These are phyloP conservation scores for Curvularia eragrostidis DNA, from an alignment of 2,329 filamentous ascomycete genomes.

Conservation along the genomic window DNA sequence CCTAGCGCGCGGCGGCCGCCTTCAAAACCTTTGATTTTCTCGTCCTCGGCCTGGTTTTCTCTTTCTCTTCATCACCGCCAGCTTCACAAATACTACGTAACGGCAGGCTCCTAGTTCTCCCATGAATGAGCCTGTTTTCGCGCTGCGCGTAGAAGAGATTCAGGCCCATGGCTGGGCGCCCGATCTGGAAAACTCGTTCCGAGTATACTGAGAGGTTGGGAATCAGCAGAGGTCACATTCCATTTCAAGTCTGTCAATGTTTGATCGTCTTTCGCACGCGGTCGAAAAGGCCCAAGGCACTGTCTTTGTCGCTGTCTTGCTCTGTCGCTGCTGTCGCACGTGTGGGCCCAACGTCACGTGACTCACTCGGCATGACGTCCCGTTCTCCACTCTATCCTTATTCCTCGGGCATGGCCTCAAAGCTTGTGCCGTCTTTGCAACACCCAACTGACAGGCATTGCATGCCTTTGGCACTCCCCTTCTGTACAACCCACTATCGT, in stretches of 20 bases:
- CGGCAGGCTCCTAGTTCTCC: slow-evolving; percentile 59
- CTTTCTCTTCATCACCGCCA: slow-evolving; percentile 59
- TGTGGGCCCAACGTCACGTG: neutral
- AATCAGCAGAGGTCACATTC: slow-evolving; percentile 76
- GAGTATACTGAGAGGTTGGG: slow-evolving; percentile 69
- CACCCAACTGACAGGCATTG: neutral
- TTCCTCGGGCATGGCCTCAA: neutral
- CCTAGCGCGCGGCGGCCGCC: slow-evolving; percentile 28
- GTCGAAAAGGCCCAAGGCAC: too few species aligned
- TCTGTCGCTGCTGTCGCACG: neutral
- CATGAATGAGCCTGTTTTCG: slow-evolving; percentile 68
- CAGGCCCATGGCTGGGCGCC: slow-evolving; percentile 74
- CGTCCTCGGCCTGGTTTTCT: slow-evolving; percentile 42
- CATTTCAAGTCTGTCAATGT: neutral
- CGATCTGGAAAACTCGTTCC: slow-evolving; percentile 69
- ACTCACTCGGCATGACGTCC: neutral
- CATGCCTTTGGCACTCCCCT: neutral
- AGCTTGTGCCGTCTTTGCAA: neutral
- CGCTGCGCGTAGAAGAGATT: slow-evolving; percentile 69
- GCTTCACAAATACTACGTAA: slow-evolving; percentile 65
- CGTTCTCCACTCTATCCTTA: neutral
- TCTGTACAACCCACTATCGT: neutral
- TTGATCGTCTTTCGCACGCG: neutral
- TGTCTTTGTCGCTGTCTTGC: neutral
- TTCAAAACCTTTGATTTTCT: slow-evolving; percentile 44